Evolutionary conservation across 1,284 basidiomycete species (phyloP).

Genomic region (Ceratobasidium sp.): DNA sequence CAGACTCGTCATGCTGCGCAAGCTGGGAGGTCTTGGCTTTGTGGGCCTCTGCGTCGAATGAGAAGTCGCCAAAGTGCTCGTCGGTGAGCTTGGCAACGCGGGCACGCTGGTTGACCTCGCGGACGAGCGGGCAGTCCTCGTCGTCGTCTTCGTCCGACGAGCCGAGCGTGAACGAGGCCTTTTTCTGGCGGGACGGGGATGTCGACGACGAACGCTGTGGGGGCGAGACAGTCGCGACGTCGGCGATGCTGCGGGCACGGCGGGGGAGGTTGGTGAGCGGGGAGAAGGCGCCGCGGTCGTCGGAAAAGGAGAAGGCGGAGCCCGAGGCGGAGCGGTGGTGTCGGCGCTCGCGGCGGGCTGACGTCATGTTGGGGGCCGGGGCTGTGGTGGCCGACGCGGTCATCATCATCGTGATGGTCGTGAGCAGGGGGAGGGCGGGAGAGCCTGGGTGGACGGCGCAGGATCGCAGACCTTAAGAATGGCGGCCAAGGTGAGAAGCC

Average conservation of each 20-base stretch:
- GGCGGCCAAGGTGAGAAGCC: background rate
- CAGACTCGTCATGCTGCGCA: background rate
- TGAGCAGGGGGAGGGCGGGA: background rate
- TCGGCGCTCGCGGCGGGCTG: slow-evolving; percentile 51
- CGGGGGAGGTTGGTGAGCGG: slow-evolving; percentile 61
- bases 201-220: background rate
- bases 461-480: background rate
- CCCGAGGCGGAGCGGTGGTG: slow-evolving; percentile 51
- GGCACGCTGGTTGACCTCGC: slow-evolving; percentile 31
- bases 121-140: slow-evolving; percentile 37
- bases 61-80: slow-evolving; percentile 25
- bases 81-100: background rate
- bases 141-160: slow-evolving; percentile 39
- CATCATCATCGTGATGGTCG: slow-evolving; percentile 32
- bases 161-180: slow-evolving; percentile 34
- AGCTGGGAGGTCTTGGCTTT: background rate
- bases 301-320: slow-evolving; percentile 51
- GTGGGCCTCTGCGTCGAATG: slow-evolving; percentile 16
- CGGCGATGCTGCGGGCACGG: slow-evolving; percentile 44
- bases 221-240: background rate
- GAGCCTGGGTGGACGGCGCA: background rate
- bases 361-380: slow-evolving; percentile 3
- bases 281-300: slow-evolving; percentile 60
- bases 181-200: slow-evolving; percentile 19
- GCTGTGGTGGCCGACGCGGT: slow-evolving; percentile 6